Conservation (phyloP, 768 basidiomycete species). For the Lactarius hatsudake region DNA sequence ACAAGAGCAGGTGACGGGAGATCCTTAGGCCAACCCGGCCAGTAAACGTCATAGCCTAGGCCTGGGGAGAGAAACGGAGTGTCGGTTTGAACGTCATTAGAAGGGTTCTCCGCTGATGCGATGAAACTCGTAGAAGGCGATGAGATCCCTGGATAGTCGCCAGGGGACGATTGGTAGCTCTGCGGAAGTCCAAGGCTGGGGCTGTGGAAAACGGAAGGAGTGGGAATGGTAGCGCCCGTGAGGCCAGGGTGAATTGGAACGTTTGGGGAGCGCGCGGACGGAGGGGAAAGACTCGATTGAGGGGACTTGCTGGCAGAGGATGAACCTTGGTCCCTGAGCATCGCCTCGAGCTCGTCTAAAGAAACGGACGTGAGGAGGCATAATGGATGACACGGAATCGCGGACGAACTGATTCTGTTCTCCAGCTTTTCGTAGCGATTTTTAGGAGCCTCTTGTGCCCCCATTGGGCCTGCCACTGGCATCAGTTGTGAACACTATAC, state of each 20-base stretch:
- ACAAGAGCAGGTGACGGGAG: constrained; percentile 63
- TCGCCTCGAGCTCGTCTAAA: constrained; percentile 67
- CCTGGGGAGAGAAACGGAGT: not conserved
- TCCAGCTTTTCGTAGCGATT: constrained; percentile 64
- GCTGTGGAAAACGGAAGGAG: constrained; percentile 3
- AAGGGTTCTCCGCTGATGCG: not conserved
- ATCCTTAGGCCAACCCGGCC: constrained; percentile 51
- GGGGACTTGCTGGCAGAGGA: not conserved
- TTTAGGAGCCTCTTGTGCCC: constrained; percentile 50
- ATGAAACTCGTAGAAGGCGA: constrained; percentile 3
- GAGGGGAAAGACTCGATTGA: constrained; percentile 12
- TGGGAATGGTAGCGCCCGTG: not conserved
- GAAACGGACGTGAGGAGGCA: not conserved
- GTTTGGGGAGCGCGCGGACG: constrained; percentile 6
- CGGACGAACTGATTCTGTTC: constrained; percentile 59
- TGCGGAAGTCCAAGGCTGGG: constrained; percentile 12
- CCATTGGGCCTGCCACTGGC: constrained; percentile 37
- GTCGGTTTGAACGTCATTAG: not conserved
- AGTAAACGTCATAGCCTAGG: constrained; percentile 22
- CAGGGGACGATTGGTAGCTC: not conserved
- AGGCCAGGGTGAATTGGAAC: constrained; percentile 7
- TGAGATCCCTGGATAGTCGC: not conserved
- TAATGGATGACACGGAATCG: not conserved
- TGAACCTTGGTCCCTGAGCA: constrained; percentile 41
- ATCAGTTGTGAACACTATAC: not conserved